These are phyloP conservation scores for Hypomyces perniciosus DNA, from an alignment of 2,329 filamentous ascomycete species.

Conservation along the genomic window DNA sequence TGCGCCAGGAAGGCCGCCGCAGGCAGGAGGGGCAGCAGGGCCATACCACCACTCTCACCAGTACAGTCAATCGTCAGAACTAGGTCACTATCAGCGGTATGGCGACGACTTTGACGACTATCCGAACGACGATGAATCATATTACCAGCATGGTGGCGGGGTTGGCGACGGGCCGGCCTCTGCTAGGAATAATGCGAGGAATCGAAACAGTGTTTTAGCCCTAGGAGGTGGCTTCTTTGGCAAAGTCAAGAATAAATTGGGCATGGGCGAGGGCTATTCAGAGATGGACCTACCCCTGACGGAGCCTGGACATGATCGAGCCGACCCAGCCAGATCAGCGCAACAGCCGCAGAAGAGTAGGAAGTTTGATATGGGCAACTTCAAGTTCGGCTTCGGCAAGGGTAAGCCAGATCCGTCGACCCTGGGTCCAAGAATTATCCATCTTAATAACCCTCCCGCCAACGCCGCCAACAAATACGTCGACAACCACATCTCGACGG, in stretches of 20 bases:
- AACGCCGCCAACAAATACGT: constrained; percentile 86
- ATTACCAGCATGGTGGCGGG: constrained; percentile 70
- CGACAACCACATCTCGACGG: constrained; percentile 94
- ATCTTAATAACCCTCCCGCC: constrained; percentile 92
- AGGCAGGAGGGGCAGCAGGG: constrained; percentile 1
- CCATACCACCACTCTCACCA: constrained; percentile 46
- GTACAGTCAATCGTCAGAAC: constrained; percentile 69
- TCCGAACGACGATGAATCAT: constrained; percentile 69
- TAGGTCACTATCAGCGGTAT: constrained; percentile 87
- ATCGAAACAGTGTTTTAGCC: constrained; percentile 82
- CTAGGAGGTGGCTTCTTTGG: constrained; percentile 84
- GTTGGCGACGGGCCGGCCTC: constrained; percentile 49
- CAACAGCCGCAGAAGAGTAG: constrained; percentile 37
- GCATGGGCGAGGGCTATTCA: constrained; percentile 83
- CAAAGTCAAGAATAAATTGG: constrained; percentile 81
- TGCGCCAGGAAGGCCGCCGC: constrained; percentile 21
- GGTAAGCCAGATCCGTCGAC: constrained; percentile 84
- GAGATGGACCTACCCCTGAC: constrained; percentile 98
- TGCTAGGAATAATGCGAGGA: constrained; percentile 51
- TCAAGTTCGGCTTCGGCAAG: constrained; percentile 89
- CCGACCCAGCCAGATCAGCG: constrained; percentile 34
- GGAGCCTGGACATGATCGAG: constrained; percentile 52
- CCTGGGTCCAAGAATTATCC: constrained; percentile 84
- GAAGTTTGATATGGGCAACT: constrained; percentile 64
- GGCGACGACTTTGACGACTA: constrained; percentile 82